These are phyloP conservation scores for Euphrasia arctica DNA, from an alignment of 305 asterid genomes.

Conservation along the genomic window DNA sequence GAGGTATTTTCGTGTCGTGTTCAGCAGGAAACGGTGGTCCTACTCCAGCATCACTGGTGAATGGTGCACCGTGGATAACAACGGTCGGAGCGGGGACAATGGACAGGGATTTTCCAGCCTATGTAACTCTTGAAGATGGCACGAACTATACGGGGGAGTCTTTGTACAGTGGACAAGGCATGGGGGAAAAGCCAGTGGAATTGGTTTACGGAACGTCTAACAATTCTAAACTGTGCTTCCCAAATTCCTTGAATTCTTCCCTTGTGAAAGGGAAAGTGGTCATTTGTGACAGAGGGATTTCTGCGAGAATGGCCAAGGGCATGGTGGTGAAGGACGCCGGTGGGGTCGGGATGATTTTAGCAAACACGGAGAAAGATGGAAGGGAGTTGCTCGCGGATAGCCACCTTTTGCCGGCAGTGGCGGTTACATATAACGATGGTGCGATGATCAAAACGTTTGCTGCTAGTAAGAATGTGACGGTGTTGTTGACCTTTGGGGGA, in stretches of 20 bases:
- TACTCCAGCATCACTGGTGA: constrained; percentile 45
- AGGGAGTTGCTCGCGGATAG: too few relatives aligned
- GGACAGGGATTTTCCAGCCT: constrained; percentile 70
- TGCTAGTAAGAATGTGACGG: constrained; percentile 27
- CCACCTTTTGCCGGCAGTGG: too few relatives aligned
- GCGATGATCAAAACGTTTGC: too few relatives aligned
- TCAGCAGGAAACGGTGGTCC: constrained; percentile 96
- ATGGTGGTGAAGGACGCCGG: too few relatives aligned
- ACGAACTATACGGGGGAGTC: constrained; percentile 48
- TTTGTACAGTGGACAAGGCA: constrained; percentile 49
- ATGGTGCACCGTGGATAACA: constrained; percentile 53
- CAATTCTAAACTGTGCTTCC: too few relatives aligned
- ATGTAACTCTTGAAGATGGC: constrained; percentile 50
- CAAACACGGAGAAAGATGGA: too few relatives aligned
- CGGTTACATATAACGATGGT: constrained; percentile 25
- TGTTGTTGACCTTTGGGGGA: constrained; percentile 47
- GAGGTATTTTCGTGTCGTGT: constrained; percentile 75
- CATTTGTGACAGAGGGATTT: constrained; percentile 51
- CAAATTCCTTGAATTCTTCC: background rate
- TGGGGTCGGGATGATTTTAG: too few relatives aligned
- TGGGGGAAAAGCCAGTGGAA: constrained; percentile 28
- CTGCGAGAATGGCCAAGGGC: too few relatives aligned
- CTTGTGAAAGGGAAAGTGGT: constrained; percentile 52
- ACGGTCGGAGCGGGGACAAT: too few relatives aligned
- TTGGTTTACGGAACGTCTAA: too few relatives aligned